These are phyloP conservation scores for Moesziomyces globuligerus DNA, from an alignment of 1,284 basidiomycete genomes.

Conservation along the genomic window DNA sequence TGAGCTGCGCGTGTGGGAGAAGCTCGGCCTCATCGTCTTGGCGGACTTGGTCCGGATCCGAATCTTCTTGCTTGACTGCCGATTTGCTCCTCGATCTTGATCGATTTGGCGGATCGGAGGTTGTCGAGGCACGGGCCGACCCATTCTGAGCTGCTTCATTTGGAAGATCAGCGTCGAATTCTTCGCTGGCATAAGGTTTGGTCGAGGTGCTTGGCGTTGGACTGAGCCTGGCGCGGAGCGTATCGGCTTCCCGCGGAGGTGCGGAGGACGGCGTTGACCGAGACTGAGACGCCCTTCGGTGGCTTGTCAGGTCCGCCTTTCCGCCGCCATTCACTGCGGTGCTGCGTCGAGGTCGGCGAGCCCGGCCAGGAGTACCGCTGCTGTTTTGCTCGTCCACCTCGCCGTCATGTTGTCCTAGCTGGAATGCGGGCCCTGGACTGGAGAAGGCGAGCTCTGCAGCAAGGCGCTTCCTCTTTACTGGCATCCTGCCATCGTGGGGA, in stretches of 20 bases:
- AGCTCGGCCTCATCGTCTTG: not conserved
- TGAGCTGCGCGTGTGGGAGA: not conserved
- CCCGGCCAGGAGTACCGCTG: conserved; percentile 15
- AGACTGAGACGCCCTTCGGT: conserved; percentile 7
- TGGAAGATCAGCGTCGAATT: conserved; percentile 10
- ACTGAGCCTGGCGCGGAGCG: not conserved
- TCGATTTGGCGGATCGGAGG: conserved; percentile 9
- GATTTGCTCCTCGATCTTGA: conserved; percentile 38
- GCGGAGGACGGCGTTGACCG: conserved; percentile 7
- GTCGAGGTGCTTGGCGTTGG: not conserved
- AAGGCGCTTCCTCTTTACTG: conserved; percentile 48
- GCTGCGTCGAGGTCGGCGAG: conserved; percentile 31
- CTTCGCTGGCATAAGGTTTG: conserved; percentile 9
- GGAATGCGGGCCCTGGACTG: conserved; percentile 61
- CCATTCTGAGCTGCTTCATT: conserved; percentile 14
- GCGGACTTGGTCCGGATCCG: conserved; percentile 8
- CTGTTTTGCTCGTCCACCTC: conserved; percentile 9
- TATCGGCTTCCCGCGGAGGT: conserved; percentile 8
- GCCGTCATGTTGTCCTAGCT: conserved; percentile 16
- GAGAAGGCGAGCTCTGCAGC: conserved; percentile 60
- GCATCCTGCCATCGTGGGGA: conserved; percentile 13
- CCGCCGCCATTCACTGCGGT: conserved; percentile 8
- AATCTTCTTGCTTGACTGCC: conserved; percentile 7
- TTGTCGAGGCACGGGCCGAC: conserved; percentile 6
- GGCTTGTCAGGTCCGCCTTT: not conserved